phyloP scores from a whole-genome alignment of 768 basidiomycete species.

The Lentinula lateritia region DNA sequence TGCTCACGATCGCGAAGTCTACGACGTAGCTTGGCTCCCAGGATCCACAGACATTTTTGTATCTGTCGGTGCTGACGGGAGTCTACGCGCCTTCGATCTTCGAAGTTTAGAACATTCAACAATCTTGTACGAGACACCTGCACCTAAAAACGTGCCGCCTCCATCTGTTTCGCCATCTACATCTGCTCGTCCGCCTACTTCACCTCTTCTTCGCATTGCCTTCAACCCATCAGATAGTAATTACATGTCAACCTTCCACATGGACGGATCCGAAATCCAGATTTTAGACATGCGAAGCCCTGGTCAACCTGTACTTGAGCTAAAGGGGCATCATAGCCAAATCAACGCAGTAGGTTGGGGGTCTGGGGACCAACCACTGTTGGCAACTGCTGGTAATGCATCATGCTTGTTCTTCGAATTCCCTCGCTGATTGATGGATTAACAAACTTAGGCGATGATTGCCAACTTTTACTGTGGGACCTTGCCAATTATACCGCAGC shows the following conservation, averaged over 20 bases:
- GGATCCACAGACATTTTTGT: slow-evolving; percentile 95
- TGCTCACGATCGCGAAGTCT: slow-evolving; percentile 93
- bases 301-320: slow-evolving; percentile 90
- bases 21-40: slow-evolving; percentile 98
- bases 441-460: slow-evolving; percentile 64
- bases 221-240: slow-evolving; percentile 91
- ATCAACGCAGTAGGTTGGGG: slow-evolving; percentile 93
- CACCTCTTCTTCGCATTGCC: slow-evolving; percentile 79
- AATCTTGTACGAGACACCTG: slow-evolving; percentile 91
- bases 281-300: slow-evolving; percentile 97
- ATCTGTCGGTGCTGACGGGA: slow-evolving; percentile 96
- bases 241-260: slow-evolving; percentile 96
- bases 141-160: slow-evolving; percentile 65
- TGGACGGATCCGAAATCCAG: slow-evolving; percentile 85
- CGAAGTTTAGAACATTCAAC: slow-evolving; percentile 97
- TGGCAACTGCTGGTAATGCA: slow-evolving; percentile 81
- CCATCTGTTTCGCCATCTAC: slow-evolving; percentile 52
- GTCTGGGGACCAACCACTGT: slow-evolving; percentile 70
- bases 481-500: slow-evolving; percentile 55
- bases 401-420: background rate
- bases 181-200: slow-evolving; percentile 66
- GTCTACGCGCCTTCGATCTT: slow-evolving; percentile 92
- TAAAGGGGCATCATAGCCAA: slow-evolving; percentile 75
- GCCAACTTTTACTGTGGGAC: slow-evolving; percentile 93
- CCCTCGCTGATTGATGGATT: slow-evolving; percentile 3